Evolutionary conservation across 2,329 filamentous ascomycete species (phyloP), one percentile per base, ranked within the genome.

Genomic region (Sclerotinia subarctica): DNA sequence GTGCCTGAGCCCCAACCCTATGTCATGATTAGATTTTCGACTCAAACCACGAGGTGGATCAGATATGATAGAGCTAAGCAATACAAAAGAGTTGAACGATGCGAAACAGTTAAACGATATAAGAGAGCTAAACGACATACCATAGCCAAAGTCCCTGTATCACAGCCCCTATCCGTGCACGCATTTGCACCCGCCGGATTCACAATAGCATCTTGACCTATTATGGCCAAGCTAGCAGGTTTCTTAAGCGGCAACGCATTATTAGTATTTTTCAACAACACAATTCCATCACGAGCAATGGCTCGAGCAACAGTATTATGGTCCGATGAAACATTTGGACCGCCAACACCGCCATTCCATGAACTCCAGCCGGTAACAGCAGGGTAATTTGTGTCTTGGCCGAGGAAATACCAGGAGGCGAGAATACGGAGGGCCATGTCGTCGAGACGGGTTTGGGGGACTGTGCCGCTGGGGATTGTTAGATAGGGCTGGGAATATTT

Each of bases 371-470:
- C 77, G 67, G 86, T 85, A 73, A 83, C 82, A 52, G 75, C 75
- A n/a, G 90, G 87, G 72, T 84, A 76, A 4, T 66, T 64, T 10
- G 11, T 69, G 47, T 79, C 76, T 74, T 89, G 86, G 10, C 83
- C 83, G 49, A 86, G 74, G 24, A 86, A 78, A 73, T 88, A 89
- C 84, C 85, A 90, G 0, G 83, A 78, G 1, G 87, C 85, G 1
- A 92, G 83, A 72, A 91, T 86, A 62, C 89, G 83, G 44, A 81
- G 83, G 2, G 81, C 86, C 83, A 90, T 90, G 77, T 92, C 88
- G 73, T 91, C 87, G 32, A 92, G 79, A 26, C 89, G 83, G 71
- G 82, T 83, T 73, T 85, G 78, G 7, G 84, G 80, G 5, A 92
- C 82, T 65, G 84, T 82, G 44, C 86, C 86, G 71, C 83, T 85